Percentiles rank a stretch among this genome's conserved stretches.
phyloP scores from a whole-genome alignment of 2,329 filamentous ascomycete genomes.

The Cytospora piceicola region DNA sequence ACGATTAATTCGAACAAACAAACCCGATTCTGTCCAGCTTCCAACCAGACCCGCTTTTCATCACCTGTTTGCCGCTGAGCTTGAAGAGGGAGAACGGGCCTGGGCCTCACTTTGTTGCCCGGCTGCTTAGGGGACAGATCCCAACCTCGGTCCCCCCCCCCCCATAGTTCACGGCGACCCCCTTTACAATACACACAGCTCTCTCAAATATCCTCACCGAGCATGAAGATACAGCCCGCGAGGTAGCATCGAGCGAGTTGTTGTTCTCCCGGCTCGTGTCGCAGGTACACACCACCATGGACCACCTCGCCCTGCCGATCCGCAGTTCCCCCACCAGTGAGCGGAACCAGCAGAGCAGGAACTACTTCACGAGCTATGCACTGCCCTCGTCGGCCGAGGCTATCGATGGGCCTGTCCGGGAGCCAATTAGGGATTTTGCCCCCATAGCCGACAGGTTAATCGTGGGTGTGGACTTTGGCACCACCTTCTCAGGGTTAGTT shows the following conservation, averaged over 20 bases:
- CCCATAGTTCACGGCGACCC: not conserved
- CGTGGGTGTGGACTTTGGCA: slow-evolving; percentile 81
- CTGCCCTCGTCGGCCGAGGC: slow-evolving; percentile 62
- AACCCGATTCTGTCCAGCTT: not conserved
- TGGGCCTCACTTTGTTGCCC: not conserved
- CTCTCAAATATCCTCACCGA: not conserved
- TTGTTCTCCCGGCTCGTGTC: slow-evolving; percentile 10
- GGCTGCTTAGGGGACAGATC: not conserved
- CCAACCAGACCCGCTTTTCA: not conserved
- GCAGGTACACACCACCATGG: slow-evolving; percentile 36
- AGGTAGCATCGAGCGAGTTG: slow-evolving; percentile 16
- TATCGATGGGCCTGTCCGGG: slow-evolving; percentile 64
- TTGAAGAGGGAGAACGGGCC: not conserved
- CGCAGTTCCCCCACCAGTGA: slow-evolving; percentile 48
- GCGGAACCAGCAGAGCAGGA: slow-evolving; percentile 59
- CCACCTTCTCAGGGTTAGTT: slow-evolving; percentile 77
- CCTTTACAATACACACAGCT: not conserved
- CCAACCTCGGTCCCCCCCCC: not conserved
- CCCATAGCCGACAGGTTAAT: slow-evolving; percentile 67
- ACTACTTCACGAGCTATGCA: slow-evolving; percentile 60
- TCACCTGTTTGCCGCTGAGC: not conserved
- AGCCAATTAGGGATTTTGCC: slow-evolving; percentile 56
- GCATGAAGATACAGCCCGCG: slow-evolving; percentile 19
- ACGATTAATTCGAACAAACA: not conserved
- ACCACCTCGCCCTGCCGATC: slow-evolving; percentile 58